Base-by-base conservation (phyloP, 768 basidiomycete genomes). In the Rhodocollybia butyracea region DNA sequence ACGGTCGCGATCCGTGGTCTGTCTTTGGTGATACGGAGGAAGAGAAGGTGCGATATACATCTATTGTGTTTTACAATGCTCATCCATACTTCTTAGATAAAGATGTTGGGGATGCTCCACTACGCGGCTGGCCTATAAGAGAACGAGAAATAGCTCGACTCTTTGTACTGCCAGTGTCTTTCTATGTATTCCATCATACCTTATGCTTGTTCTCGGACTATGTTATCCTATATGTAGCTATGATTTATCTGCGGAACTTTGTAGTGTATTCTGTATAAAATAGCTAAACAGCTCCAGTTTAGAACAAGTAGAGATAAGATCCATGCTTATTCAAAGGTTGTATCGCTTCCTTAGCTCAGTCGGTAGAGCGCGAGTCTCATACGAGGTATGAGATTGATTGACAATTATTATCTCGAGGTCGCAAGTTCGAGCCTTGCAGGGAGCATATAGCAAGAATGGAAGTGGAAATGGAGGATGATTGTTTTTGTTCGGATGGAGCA, bases 21-120 rank as follows among this genome's bases (percentile, higher is more conserved):
- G 72, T 86, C 71, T 88, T 74, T 56, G 73, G 82, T 6, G 85
- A 86, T 63, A 76, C 77, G 21, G 84, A 83, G 65, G 77, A 81
- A 58, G 85, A 85, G 56, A 86, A 86, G 76, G 84, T 79, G 57
- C 5, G 71, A 17, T 10, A 8, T 55, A 8, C 15, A 41, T 46
- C 30, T 17, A 45, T 26, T 17, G 12, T 21, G 32, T 51, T 19
- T 11, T 31, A 32, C 34, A 8, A 5, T 46, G 55, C 40, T 22
- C 17, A 50, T 62, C 31, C 43, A 24, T 47, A 51, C 58, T 58
- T 40, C 22, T 1, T 50, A 81, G 78, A 76, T 74, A 63, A 74
- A 73, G 61, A 62, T 81, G 38, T 65, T 83, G 42, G 80, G 76
- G 26, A 68, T 81, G 36, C 64, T 80, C 42, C 75, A 79, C 36